Evolutionary conservation across 768 basidiomycete species (phyloP).

Genomic region (Phallus indusiatus): DNA sequence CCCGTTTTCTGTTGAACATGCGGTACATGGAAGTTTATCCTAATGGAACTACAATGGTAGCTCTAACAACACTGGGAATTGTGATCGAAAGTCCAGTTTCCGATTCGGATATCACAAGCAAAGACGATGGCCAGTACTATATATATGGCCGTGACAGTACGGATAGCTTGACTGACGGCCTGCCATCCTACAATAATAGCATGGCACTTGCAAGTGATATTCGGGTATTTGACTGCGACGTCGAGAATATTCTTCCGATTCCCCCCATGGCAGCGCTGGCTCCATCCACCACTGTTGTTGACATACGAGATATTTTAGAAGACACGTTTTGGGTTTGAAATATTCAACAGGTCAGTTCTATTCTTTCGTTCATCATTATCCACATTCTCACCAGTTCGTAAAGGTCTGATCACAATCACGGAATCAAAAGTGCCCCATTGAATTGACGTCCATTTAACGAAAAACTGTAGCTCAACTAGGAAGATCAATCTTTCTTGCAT

Average conservation of each 20-base stretch:
- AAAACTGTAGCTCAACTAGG: too few species aligned
- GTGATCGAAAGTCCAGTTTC: background rate
- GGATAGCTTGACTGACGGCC: background rate
- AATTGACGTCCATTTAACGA: too few species aligned
- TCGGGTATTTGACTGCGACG: background rate
- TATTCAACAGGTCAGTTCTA: too few species aligned
- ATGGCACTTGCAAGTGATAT: background rate
- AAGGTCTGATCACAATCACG: too few species aligned
- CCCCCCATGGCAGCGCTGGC: background rate
- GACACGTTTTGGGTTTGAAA: background rate
- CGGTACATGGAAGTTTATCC: constrained; percentile 7
- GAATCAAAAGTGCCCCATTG: too few species aligned
- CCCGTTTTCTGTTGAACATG: constrained; percentile 4
- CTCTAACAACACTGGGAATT: background rate
- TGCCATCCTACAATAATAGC: background rate
- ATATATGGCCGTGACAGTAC: background rate
- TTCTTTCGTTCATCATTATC: too few species aligned
- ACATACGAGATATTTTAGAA: background rate
- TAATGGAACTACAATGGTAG: constrained; percentile 2
- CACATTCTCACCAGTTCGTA: too few species aligned
- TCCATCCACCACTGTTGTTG: background rate
- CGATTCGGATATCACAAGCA: background rate
- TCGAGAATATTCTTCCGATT: background rate
- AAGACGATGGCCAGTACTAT: background rate
- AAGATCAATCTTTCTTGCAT: too few species aligned